phyloP scores from a whole-genome alignment of 129 eudicot species.

The Rutidosis leptorrhynchoides region DNA sequence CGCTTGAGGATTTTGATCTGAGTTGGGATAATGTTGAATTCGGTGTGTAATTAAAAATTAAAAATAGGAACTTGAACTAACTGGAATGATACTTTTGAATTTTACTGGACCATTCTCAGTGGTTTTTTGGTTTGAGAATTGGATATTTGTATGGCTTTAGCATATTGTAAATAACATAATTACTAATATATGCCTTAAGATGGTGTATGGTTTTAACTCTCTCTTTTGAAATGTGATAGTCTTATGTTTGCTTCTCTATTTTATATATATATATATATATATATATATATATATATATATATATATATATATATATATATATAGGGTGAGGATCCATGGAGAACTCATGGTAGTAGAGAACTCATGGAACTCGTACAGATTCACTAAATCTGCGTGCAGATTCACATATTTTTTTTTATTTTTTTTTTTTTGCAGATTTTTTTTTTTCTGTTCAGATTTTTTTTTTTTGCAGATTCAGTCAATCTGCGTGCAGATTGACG shows the following conservation, averaged over 20 bases:
- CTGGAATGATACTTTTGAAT: conserved; percentile 6
- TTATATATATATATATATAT: no score
- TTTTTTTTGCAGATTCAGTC: no score
- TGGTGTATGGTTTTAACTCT: not conserved
- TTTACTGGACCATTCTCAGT: conserved; percentile 18
- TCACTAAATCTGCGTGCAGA: no score
- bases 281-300: no score
- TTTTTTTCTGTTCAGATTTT: no score
- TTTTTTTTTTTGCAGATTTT: no score
- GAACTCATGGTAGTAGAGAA: no score
- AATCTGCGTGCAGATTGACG: no score
- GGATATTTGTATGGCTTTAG: conserved; percentile 15
- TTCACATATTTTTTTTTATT: no score
- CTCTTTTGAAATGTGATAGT: not conserved
- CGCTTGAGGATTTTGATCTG: conserved; percentile 40
- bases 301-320: no score
- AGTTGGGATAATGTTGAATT: conserved; percentile 25
- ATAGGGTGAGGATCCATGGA: no score
- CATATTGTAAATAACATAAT: conserved; percentile 14
- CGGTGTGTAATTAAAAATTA: not conserved
- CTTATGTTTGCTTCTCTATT: not conserved
- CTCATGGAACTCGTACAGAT: no score
- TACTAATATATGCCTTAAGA: not conserved
- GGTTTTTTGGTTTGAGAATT: conserved; percentile 17
- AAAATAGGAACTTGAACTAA: conserved; percentile 14